phyloP scores from a whole-genome alignment of 2,329 filamentous ascomycete species.

The Massarina eburnea region DNA sequence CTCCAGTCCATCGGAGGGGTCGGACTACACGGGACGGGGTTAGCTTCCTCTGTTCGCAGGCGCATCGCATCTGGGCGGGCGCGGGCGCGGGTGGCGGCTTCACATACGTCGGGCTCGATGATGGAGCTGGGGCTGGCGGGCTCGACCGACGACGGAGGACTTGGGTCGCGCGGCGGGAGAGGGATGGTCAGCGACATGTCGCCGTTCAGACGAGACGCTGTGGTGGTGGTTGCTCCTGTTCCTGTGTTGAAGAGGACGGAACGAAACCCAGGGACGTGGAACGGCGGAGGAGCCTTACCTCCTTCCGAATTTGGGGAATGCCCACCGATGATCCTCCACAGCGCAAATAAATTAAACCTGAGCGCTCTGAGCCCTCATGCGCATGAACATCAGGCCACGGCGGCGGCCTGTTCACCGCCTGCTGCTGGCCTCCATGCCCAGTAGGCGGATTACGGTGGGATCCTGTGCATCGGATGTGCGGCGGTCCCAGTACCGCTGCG shows the following conservation, averaged over 20 bases:
- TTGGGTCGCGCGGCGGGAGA: slow-evolving; percentile 18
- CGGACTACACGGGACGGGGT: slow-evolving; percentile 27
- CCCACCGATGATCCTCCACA: neutral
- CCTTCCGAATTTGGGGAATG: neutral
- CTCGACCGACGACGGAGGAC: slow-evolving; percentile 23
- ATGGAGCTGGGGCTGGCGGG: slow-evolving; percentile 23
- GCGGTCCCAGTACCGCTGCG: neutral
- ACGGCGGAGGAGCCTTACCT: neutral
- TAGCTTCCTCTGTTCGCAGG: slow-evolving; percentile 13
- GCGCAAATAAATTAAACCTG: neutral
- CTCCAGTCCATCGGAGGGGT: slow-evolving; percentile 31
- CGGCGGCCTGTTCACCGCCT: too few species aligned
- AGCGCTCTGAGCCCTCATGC: too few species aligned
- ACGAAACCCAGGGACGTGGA: neutral
- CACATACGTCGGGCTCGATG: slow-evolving; percentile 29
- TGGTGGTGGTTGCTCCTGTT: neutral
- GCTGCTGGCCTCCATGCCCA: too few species aligned
- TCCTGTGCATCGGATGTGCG: neutral
- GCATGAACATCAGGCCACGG: neutral
- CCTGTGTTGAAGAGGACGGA: neutral
- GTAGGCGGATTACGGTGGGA: neutral
- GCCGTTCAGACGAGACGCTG: neutral
- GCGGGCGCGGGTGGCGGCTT: neutral
- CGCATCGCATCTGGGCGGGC: neutral
- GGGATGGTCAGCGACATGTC: slow-evolving; percentile 26